Base-by-base conservation (phyloP, 768 basidiomycete genomes). In the Pleurotus giganteus region DNA sequence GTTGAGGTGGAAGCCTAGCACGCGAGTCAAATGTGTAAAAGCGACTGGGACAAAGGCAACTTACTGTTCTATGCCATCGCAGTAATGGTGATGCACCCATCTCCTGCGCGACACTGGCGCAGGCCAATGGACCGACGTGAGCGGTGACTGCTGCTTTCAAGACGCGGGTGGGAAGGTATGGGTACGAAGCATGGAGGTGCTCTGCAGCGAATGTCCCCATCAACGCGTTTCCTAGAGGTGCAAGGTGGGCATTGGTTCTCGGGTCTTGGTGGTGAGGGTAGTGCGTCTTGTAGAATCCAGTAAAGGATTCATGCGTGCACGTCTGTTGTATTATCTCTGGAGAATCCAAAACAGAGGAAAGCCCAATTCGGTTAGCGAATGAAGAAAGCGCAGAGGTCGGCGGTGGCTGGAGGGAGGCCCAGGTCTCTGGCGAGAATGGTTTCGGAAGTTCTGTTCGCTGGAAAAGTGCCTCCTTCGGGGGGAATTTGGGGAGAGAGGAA, bases 151-250 rank as follows among this genome's bases (percentile, higher is more conserved):
- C 94, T 4, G 91, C 89, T 72, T 97, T 95, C 61, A 92, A 72
- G 21, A 94, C 94, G 53, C 91, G 85, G 19, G 92, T 94, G 1
- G 96, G 96, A 24, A 98, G 80, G 65, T 95, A 87, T 0, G 96
- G 96, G 69, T 89, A 98, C 42, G 83, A 77, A 11, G 85, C 76
- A 53, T 89, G 79, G 36, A 97, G 72, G 66, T 88, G 84, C 71
- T 98, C 95, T 2, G 91, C 72, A 7, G 92, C 89, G 66, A 97
- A 94, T 27, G 97, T 77, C 52, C 95, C 95, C 73, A 97, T 82
- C 54, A 97, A 79, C 0, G 90, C 79, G 74, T 97, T 97, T 36
- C 94, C 95, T 12, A 95, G 71, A 0, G 79, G 69, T 2, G 87
- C 78, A 12, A 96, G 81, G 47, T 89, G 81, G 7, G 78, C 85